Percentiles rank a stretch among this genome's conserved stretches.
Evolutionary conservation across 2,329 filamentous ascomycete genomes (phyloP).

Genomic region (Paramyrothecium roridum): DNA sequence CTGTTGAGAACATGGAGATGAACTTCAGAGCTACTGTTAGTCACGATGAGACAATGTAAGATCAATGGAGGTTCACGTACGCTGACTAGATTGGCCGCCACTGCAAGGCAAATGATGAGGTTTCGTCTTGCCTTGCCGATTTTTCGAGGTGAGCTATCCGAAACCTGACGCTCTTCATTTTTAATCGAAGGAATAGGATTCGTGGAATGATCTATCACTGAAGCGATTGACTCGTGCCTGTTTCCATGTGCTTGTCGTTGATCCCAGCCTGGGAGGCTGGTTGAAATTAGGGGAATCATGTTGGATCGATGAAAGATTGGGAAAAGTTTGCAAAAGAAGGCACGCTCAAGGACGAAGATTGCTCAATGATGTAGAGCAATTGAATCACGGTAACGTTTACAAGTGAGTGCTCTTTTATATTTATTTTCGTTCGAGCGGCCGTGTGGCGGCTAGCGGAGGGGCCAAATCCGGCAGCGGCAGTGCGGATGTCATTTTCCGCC

Average conservation of each 20-base stretch:
- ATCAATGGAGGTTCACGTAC: too few species aligned
- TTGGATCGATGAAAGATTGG: neutral
- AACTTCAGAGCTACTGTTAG: conserved; percentile 14
- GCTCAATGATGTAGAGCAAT: too few species aligned
- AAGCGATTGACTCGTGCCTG: neutral
- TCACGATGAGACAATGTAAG: too few species aligned
- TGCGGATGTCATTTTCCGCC: neutral
- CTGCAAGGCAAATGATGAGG: neutral
- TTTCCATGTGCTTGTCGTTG: too few species aligned
- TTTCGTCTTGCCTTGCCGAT: neutral
- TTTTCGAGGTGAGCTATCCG: neutral
- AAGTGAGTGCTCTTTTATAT: neutral
- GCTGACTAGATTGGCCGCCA: neutral
- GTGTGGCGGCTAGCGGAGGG: neutral
- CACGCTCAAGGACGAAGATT: too few species aligned
- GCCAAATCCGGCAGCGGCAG: neutral
- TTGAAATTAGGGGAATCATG: too few species aligned
- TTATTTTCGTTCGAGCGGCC: neutral
- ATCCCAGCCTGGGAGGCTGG: too few species aligned
- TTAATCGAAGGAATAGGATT: neutral
- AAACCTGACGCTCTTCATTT: too few species aligned
- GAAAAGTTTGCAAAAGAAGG: too few species aligned
- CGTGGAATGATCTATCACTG: neutral
- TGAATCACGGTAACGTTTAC: neutral
- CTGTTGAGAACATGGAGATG: conserved; percentile 24